Evolutionary conservation across 1,139 yeast genomes (phyloP).

Genomic region (Yamadazyma songkhlaensis): DNA sequence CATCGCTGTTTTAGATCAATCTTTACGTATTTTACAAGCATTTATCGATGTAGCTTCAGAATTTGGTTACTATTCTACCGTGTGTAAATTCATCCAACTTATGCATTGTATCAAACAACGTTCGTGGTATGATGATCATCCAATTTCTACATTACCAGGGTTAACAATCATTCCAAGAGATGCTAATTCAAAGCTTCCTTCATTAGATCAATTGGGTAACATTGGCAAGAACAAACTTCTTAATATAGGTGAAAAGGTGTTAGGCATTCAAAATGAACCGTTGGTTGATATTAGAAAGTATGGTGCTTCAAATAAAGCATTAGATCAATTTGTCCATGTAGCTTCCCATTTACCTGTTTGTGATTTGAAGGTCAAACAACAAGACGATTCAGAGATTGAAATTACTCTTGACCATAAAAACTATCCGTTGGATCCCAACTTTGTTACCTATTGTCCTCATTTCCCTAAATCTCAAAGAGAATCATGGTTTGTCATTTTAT

Average conservation of each 20-base stretch:
- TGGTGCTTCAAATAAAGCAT: conserved; percentile 17
- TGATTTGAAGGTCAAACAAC: conserved; percentile 32
- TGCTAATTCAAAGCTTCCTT: conserved; percentile 11
- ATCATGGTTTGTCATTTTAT: conserved; percentile 81
- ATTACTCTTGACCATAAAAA: conserved; percentile 55
- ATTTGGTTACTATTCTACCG: conserved; percentile 65
- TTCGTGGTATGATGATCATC: conserved; percentile 79
- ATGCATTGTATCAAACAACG: conserved; percentile 92
- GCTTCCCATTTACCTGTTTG: conserved; percentile 52
- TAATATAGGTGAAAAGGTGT: conserved; percentile 27
- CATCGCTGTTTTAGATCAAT: conserved; percentile 87
- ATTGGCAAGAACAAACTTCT: conserved; percentile 24
- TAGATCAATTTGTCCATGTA: conserved; percentile 38
- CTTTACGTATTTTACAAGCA: conserved; percentile 91
- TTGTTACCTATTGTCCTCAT: conserved; percentile 69
- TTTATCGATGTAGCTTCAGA: conserved; percentile 89
- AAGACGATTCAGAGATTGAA: conserved; percentile 27
- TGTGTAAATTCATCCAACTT: conserved; percentile 56
- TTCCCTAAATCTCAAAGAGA: conserved; percentile 93
- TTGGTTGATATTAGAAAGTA: conserved; percentile 20
- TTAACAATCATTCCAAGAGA: conserved; percentile 28
- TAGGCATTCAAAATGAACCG: conserved; percentile 28
- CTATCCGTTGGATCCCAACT: conserved; percentile 53
- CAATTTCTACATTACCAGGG: conserved; percentile 73
- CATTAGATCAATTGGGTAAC: conserved; percentile 12